Evolutionary conservation across 2,329 filamentous ascomycete species (phyloP).

Genomic region (Fusarium sp.): DNA sequence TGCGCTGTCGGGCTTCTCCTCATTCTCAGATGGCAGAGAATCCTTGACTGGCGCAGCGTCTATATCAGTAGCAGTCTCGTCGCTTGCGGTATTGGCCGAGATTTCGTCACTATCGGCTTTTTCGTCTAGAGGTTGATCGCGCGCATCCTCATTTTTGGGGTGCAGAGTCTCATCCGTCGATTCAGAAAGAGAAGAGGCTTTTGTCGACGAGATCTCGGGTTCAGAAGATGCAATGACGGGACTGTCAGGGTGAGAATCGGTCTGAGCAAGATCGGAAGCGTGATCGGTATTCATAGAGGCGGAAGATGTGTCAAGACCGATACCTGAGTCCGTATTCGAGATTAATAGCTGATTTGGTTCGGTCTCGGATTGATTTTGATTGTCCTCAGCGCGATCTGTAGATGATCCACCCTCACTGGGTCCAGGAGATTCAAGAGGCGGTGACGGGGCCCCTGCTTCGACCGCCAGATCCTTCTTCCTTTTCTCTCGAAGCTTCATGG

Average conservation of each 20-base stretch:
- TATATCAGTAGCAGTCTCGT: constrained; percentile 8
- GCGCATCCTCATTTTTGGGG: constrained; percentile 46
- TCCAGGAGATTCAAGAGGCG: constrained; percentile 31
- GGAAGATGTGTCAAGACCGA: constrained; percentile 62
- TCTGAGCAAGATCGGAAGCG: constrained; percentile 60
- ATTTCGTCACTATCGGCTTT: constrained; percentile 18
- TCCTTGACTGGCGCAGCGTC: constrained; percentile 6
- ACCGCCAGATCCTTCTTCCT: constrained; percentile 61
- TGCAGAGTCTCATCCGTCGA: constrained; percentile 70
- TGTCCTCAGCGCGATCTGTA: constrained; percentile 41
- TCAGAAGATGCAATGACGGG: constrained; percentile 66
- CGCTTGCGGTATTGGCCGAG: neutral
- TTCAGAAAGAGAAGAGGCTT: constrained; percentile 72
- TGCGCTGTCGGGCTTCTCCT: constrained; percentile 7
- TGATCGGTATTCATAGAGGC: constrained; percentile 59
- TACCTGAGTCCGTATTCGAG: constrained; percentile 65
- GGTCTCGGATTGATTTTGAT: constrained; percentile 36
- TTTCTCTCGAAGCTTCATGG: constrained; percentile 88
- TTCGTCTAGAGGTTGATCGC: constrained; percentile 33
- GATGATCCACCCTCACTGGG: constrained; percentile 38
- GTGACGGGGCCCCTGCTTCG: constrained; percentile 33
- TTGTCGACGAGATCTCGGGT: constrained; percentile 69
- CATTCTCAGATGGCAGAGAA: constrained; percentile 1
- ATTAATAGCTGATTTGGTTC: constrained; percentile 49
- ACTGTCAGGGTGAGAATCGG: constrained; percentile 69